Percentiles rank a stretch among this genome's conserved stretches.
phyloP scores from a whole-genome alignment of 345 rosid genomes.

The Aurinia saxatilis region DNA sequence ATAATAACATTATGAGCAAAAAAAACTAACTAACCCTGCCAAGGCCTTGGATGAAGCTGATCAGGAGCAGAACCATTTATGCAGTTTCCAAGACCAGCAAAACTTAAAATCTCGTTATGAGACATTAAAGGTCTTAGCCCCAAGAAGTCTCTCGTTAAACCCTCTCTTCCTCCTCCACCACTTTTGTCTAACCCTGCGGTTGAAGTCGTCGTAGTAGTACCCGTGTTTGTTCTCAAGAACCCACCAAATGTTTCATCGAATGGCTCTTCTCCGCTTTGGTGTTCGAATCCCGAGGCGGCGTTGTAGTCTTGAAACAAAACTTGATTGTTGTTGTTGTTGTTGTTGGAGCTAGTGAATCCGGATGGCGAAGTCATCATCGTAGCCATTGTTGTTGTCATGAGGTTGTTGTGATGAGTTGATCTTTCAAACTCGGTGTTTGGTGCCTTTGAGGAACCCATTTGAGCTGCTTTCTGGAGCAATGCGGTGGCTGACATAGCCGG shows the following conservation, averaged over 20 bases:
- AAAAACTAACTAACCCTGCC: conserved; percentile 49
- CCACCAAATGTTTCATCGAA: conserved; percentile 43
- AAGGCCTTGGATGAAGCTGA: conserved; percentile 48
- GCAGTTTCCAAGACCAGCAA: conserved; percentile 59
- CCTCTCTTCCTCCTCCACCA: conserved; percentile 40
- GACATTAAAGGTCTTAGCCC: conserved; percentile 60
- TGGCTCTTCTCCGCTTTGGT: conserved; percentile 19
- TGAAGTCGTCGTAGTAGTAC: background rate
- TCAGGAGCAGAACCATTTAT: conserved; percentile 36
- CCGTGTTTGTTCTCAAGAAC: conserved; percentile 33
- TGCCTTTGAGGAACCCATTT: conserved; percentile 68
- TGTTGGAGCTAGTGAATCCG: conserved; percentile 7
- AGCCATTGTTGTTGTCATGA: conserved; percentile 32
- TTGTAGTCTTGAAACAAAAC: conserved; percentile 42
- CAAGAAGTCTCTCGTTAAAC: conserved; percentile 81
- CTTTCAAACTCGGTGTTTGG: conserved; percentile 18
- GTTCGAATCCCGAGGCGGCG: conserved; percentile 33
- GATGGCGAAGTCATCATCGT: conserved; percentile 26
- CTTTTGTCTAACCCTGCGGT: conserved; percentile 6
- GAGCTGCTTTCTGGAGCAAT: conserved; percentile 82
- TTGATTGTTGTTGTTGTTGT: conserved; percentile 21
- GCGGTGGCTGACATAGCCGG: conserved; percentile 90
- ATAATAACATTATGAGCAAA: background rate
- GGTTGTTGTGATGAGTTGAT: conserved; percentile 17
- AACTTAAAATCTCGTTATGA: conserved; percentile 61